Evolutionary conservation across 768 basidiomycete genomes (phyloP).

Genomic region (Melanogaster broomeanus): DNA sequence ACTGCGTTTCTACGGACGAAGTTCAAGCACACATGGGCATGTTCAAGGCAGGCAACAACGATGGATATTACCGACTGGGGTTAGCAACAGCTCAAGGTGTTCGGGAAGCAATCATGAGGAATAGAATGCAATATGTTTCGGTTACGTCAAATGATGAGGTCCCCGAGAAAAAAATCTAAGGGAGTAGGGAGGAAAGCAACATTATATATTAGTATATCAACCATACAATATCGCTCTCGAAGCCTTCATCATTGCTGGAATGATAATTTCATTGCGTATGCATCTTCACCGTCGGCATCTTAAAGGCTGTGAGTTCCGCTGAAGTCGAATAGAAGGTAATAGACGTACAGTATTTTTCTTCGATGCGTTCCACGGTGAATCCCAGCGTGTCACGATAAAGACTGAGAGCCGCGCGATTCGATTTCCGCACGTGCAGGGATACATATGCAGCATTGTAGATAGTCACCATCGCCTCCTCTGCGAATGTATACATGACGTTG

Average conservation of each 20-base stretch:
- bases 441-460: conserved; percentile 86
- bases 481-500: conserved; percentile 3
- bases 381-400: conserved; percentile 90
- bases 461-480: conserved; percentile 90
- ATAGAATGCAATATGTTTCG: background rate
- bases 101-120: conserved; percentile 50
- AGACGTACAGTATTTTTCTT: conserved; percentile 89
- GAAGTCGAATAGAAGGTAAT: background rate
- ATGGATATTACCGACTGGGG: conserved; percentile 89
- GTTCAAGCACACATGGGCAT: conserved; percentile 86
- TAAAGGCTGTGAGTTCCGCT: conserved; percentile 8
- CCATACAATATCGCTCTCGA: background rate
- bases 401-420: conserved; percentile 89
- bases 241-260: conserved; percentile 39
- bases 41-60: conserved; percentile 80
- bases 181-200: conserved; percentile 3
- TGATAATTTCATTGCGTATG: conserved; percentile 84
- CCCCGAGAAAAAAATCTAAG: background rate
- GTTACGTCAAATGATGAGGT: background rate
- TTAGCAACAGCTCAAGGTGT: conserved; percentile 63
- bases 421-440: conserved; percentile 90
- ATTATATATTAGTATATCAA: conserved; percentile 9
- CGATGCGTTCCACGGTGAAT: conserved; percentile 83
- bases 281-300: conserved; percentile 97
- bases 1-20: conserved; percentile 72